Evolutionary conservation across 2,329 filamentous ascomycete genomes (phyloP).

Genomic region (Lachnellula suecica): DNA sequence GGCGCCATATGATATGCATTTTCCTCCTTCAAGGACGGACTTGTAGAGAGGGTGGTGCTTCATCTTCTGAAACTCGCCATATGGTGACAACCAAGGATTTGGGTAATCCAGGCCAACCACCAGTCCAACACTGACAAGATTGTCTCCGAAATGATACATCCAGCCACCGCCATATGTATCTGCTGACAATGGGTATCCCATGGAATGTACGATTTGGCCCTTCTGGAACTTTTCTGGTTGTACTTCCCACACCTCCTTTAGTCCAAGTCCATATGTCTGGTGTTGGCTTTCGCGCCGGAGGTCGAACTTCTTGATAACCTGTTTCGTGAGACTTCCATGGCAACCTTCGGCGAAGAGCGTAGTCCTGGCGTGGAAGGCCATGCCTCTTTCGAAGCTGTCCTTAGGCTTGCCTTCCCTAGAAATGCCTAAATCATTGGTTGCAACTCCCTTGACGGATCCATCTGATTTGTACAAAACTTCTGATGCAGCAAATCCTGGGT

Average conservation of each 20-base stretch:
- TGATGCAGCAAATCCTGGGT: slow-evolving; percentile 91
- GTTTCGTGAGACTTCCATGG: slow-evolving; percentile 92
- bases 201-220: slow-evolving; percentile 81
- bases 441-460: slow-evolving; percentile 88
- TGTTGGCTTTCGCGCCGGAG: slow-evolving; percentile 84
- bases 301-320: slow-evolving; percentile 92
- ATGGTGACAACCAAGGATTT: slow-evolving; percentile 95
- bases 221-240: slow-evolving; percentile 88
- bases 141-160: slow-evolving; percentile 99
- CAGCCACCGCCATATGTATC: slow-evolving; percentile 97
- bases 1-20: slow-evolving; percentile 95
- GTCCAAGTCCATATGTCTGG: slow-evolving; percentile 90
- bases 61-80: slow-evolving; percentile 96
- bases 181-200: slow-evolving; percentile 86
- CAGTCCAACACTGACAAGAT: slow-evolving; percentile 87
- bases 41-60: slow-evolving; percentile 95
- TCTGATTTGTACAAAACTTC: slow-evolving; percentile 87
- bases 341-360: slow-evolving; percentile 94
- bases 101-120: slow-evolving; percentile 94
- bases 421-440: slow-evolving; percentile 92
- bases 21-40: slow-evolving; percentile 86
- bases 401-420: slow-evolving; percentile 80
- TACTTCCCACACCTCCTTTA: slow-evolving; percentile 98
- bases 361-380: slow-evolving; percentile 94
- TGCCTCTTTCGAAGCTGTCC: slow-evolving; percentile 89